Conservation (phyloP, 805 yeast genomes). For the Hanseniaspora occidentalis region DNA sequence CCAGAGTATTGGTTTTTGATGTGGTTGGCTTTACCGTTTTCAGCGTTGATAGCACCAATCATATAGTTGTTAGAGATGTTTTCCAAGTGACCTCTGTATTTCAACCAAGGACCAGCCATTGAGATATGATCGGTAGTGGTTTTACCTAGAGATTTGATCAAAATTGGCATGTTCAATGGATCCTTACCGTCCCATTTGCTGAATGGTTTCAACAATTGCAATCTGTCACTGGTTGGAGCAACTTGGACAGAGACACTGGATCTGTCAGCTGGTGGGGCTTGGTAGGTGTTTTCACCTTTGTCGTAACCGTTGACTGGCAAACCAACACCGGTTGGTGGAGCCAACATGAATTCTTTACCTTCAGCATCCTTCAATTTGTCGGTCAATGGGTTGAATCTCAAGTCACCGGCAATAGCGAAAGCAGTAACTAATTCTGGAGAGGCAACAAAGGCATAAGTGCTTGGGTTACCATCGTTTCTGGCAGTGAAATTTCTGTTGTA, state of each 20-base stretch:
- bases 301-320: slow-evolving; percentile 86
- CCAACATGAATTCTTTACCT: slow-evolving; percentile 82
- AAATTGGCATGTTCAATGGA: slow-evolving; percentile 76
- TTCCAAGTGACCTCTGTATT: slow-evolving; percentile 98
- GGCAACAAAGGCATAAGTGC: slow-evolving; percentile 92
- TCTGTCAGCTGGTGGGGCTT: slow-evolving; percentile 92
- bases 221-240: slow-evolving; percentile 87
- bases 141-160: slow-evolving; percentile 93
- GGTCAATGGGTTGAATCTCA: slow-evolving; percentile 90
- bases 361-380: slow-evolving; percentile 78
- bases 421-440: slow-evolving; percentile 96
- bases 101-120: slow-evolving; percentile 99
- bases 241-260: slow-evolving; percentile 59
- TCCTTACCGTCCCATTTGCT: slow-evolving; percentile 96
- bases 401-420: slow-evolving; percentile 90
- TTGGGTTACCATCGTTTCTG: slow-evolving; percentile 97
- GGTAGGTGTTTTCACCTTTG: slow-evolving; percentile 88
- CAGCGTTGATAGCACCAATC: slow-evolving; percentile 98
- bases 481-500: slow-evolving; percentile 98
- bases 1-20: slow-evolving; percentile 87
- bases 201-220: slow-evolving; percentile 89
- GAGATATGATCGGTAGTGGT: slow-evolving; percentile 99
- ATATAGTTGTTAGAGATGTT: slow-evolving; percentile 97
- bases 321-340: slow-evolving; percentile 83
- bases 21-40: slow-evolving; percentile 86